A percentile compares a stretch with the other conserved stretches of the same genome.
phyloP scores from a whole-genome alignment of 331 rosid genomes.

The Erythrophleum ivorense region DNA sequence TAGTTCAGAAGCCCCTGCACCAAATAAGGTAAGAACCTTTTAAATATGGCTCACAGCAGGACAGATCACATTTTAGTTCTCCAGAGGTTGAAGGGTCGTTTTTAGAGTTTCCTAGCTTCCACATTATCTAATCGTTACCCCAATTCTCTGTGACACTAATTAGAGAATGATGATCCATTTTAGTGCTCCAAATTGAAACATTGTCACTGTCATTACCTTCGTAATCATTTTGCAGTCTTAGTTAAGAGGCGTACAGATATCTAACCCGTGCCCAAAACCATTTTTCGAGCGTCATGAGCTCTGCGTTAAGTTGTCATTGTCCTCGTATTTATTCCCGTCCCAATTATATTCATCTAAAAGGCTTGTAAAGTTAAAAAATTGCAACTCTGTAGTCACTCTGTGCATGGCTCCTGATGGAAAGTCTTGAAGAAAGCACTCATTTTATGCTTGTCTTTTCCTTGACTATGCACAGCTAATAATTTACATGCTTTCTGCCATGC shows the following conservation, averaged over 20 bases:
- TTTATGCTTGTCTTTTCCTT: conserved; percentile 13
- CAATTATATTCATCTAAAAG: background rate
- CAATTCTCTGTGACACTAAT: conserved; percentile 33
- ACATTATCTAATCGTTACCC: conserved; percentile 7
- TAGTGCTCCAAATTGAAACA: conserved; percentile 10
- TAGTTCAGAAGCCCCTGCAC: background rate
- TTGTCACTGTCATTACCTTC: conserved; percentile 38
- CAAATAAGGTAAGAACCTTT: conserved; percentile 1
- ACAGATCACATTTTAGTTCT: background rate
- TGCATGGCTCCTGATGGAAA: conserved; percentile 29
- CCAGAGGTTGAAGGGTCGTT: conserved; percentile 51
- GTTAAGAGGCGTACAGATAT: conserved; percentile 23
- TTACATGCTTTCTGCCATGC: conserved; percentile 23
- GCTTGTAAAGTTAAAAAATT: background rate
- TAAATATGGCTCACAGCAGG: background rate
- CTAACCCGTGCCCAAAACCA: background rate
- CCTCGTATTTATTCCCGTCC: background rate
- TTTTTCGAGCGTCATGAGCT: background rate
- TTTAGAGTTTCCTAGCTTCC: conserved; percentile 41
- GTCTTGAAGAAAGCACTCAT: conserved; percentile 1
- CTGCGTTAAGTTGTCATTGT: conserved; percentile 8
- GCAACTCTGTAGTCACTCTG: conserved; percentile 25
- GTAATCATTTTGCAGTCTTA: conserved; percentile 25
- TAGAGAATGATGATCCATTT: conserved; percentile 28
- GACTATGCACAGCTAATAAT: conserved; percentile 24